These are phyloP conservation scores for Calendula officinalis DNA, from an alignment of 129 eudicot genomes.

Conservation along the genomic window DNA sequence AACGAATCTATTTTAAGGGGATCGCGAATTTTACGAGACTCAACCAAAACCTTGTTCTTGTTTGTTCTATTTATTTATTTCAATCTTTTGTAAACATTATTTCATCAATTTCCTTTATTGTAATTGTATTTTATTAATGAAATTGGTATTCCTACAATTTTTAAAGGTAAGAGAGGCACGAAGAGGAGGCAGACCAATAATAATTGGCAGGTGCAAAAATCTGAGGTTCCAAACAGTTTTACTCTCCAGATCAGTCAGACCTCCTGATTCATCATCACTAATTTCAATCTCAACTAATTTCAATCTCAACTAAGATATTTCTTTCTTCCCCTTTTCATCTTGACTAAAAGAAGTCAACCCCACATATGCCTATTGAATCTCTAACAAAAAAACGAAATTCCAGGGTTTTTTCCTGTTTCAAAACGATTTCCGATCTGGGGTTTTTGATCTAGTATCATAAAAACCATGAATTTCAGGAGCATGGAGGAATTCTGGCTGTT, in stretches of 20 bases:
- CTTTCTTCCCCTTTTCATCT: background rate
- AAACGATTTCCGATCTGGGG: slow-evolving; percentile 24
- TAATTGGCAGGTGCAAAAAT: slow-evolving; percentile 11
- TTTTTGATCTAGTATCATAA: background rate
- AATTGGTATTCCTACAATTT: too few relatives aligned
- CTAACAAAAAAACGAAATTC: background rate
- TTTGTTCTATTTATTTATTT: too few relatives aligned
- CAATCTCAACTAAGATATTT: background rate
- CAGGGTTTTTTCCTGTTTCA: background rate
- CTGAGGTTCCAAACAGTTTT: slow-evolving; percentile 15
- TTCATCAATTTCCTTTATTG: too few relatives aligned
- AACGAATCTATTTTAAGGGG: too few relatives aligned
- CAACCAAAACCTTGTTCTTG: too few relatives aligned
- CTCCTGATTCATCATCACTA: slow-evolving; percentile 5
- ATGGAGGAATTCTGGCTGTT: slow-evolving; percentile 92
- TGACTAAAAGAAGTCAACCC: slow-evolving; percentile 12
- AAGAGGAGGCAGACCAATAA: slow-evolving; percentile 1
- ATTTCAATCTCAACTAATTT: background rate
- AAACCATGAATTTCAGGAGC: slow-evolving; percentile 73
- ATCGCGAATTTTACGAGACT: too few relatives aligned
- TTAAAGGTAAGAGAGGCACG: background rate
- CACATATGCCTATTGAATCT: background rate
- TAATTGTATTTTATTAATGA: too few relatives aligned
- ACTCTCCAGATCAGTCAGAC: background rate
- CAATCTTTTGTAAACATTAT: too few relatives aligned